These are phyloP conservation scores for Kwoniella europaea DNA, from an alignment of 768 basidiomycete genomes.

Conservation along the genomic window DNA sequence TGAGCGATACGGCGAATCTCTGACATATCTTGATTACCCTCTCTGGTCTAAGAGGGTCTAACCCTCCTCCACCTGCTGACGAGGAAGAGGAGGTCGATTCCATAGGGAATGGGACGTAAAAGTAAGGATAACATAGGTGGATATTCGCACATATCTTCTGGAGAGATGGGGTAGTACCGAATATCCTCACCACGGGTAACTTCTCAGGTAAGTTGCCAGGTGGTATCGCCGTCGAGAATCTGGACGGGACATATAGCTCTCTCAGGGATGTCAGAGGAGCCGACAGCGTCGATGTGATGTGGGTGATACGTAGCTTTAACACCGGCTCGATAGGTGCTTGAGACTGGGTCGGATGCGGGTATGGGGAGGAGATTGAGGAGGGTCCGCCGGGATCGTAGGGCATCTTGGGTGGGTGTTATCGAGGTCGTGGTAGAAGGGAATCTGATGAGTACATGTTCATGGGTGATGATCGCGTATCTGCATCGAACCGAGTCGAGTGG, in stretches of 20 bases:
- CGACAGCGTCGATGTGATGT: slow-evolving; percentile 53
- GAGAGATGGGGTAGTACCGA: slow-evolving; percentile 77
- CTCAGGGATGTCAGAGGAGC: slow-evolving; percentile 43
- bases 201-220: slow-evolving; percentile 61
- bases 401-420: neutral
- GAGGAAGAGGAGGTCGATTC: slow-evolving; percentile 61
- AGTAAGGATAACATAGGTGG: slow-evolving; percentile 80
- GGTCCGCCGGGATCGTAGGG: slow-evolving; percentile 9
- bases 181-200: slow-evolving; percentile 84
- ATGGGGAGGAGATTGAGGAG: slow-evolving; percentile 1
- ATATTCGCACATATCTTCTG: slow-evolving; percentile 83
- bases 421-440: too few relatives aligned
- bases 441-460: too few relatives aligned
- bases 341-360: neutral
- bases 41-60: slow-evolving; percentile 54
- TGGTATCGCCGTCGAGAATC: slow-evolving; percentile 51
- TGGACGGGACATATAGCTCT: slow-evolving; percentile 45
- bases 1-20: slow-evolving; percentile 74
- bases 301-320: slow-evolving; percentile 58
- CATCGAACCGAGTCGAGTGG: too few relatives aligned
- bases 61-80: neutral
- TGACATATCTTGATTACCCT: slow-evolving; percentile 72
- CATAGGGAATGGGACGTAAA: slow-evolving; percentile 83
- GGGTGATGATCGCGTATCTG: too few relatives aligned
- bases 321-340: slow-evolving; percentile 18